A percentile compares a stretch with the other conserved stretches of the same genome.
phyloP scores from a whole-genome alignment of 345 rosid species.

The Odontarrhena argentea region DNA sequence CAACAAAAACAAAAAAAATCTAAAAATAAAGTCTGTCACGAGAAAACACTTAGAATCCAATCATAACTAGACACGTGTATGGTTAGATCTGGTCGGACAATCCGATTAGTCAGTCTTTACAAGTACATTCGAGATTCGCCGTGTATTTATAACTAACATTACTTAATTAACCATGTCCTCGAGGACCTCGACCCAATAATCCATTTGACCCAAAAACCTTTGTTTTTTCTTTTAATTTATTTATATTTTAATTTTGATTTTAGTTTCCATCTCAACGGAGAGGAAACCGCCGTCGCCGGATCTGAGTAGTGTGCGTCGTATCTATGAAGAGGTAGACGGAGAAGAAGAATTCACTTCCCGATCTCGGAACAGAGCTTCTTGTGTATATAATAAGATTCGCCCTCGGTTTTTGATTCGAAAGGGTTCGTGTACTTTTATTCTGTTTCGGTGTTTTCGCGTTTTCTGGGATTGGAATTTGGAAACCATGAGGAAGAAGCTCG shows the following conservation, averaged over 20 bases:
- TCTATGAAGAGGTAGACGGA: slow-evolving; percentile 33
- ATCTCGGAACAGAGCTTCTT: slow-evolving; percentile 24
- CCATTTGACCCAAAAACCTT: slow-evolving; percentile 6
- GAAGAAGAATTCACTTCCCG: slow-evolving; percentile 15
- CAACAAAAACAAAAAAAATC: background rate
- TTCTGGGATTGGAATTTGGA: slow-evolving; percentile 24
- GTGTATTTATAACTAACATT: slow-evolving; percentile 8
- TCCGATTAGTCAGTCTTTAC: slow-evolving; percentile 19
- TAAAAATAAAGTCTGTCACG: background rate
- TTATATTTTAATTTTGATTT: background rate
- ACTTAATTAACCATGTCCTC: slow-evolving; percentile 26
- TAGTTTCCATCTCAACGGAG: slow-evolving; percentile 24
- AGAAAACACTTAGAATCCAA: background rate
- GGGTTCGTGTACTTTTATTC: background rate
- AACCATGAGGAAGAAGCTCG: slow-evolving; percentile 47
- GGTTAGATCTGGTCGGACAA: background rate
- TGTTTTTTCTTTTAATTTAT: background rate
- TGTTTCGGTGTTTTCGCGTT: slow-evolving; percentile 9
- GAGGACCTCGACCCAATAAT: slow-evolving; percentile 3
- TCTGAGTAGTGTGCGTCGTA: slow-evolving; percentile 30
- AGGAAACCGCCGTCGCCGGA: slow-evolving; percentile 45
- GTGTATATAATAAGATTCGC: slow-evolving; percentile 22
- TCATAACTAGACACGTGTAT: slow-evolving; percentile 3
- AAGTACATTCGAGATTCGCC: background rate
- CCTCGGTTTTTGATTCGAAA: slow-evolving; percentile 18